These are phyloP conservation scores for Solanum megistacrolobum DNA, from an alignment of 257 asterid species.

Conservation along the genomic window DNA sequence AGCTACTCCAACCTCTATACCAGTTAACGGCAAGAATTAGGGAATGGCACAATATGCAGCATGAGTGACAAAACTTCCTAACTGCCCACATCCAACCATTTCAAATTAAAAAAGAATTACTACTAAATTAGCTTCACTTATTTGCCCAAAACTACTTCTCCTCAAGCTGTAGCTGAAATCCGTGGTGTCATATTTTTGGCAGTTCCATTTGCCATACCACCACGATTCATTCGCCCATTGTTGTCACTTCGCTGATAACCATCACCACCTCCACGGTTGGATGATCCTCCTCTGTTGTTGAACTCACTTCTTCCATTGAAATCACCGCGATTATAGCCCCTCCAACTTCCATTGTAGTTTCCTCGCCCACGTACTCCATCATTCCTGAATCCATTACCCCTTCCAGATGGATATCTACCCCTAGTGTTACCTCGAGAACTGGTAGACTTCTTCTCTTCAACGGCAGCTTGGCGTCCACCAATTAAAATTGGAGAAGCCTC, in stretches of 20 bases:
- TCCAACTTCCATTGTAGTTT: slow-evolving; percentile 52
- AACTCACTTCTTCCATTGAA: slow-evolving; percentile 48
- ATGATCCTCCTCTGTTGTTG: slow-evolving; percentile 44
- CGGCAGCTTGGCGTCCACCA: no score
- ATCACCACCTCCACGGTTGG: slow-evolving; percentile 42
- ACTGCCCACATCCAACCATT: neutral
- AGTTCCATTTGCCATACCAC: slow-evolving; percentile 19
- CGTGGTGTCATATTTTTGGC: slow-evolving; percentile 9
- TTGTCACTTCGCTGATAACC: slow-evolving; percentile 43
- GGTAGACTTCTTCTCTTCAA: no score
- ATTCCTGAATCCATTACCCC: slow-evolving; percentile 68
- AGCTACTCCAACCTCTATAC: slow-evolving; percentile 5
- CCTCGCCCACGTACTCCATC: slow-evolving; percentile 87
- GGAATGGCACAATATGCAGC: neutral
- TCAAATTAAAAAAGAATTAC: neutral
- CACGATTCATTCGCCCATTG: slow-evolving; percentile 24
- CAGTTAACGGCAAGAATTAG: neutral
- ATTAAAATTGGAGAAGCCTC: no score
- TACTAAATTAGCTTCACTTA: neutral
- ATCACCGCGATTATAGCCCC: slow-evolving; percentile 53
- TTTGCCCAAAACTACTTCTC: neutral
- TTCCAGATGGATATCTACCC: slow-evolving; percentile 58
- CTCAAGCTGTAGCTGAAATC: slow-evolving; percentile 5
- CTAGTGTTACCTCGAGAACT: slow-evolving; percentile 28
- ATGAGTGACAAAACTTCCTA: neutral